These are phyloP conservation scores for Candida hungchunana DNA, from an alignment of 805 yeast genomes.

Conservation along the genomic window DNA sequence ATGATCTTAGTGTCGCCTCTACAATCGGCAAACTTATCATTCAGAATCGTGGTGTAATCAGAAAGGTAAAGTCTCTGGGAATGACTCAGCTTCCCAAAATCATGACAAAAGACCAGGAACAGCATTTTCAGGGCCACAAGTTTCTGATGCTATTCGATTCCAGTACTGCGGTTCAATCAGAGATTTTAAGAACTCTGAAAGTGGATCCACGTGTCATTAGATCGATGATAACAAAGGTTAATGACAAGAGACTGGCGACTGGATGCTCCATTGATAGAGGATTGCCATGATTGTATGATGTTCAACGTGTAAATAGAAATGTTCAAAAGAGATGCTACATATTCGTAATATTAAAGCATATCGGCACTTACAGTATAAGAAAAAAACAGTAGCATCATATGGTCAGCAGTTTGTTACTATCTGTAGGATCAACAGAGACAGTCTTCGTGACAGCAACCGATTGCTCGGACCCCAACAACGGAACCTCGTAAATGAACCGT, in stretches of 20 bases:
- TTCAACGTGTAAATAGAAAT: constrained; percentile 3
- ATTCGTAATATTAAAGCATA: background rate
- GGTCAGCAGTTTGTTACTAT: background rate
- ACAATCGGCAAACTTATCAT: constrained; percentile 82
- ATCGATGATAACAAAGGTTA: constrained; percentile 64
- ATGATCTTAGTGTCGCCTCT: constrained; percentile 32
- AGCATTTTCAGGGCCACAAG: constrained; percentile 86
- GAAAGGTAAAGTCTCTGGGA: constrained; percentile 79
- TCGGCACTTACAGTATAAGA: background rate
- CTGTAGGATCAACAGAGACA: constrained; percentile 51
- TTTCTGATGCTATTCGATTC: constrained; percentile 85
- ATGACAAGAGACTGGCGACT: constrained; percentile 46
- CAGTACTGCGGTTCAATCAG: constrained; percentile 80
- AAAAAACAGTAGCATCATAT: background rate
- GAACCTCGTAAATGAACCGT: constrained; percentile 69
- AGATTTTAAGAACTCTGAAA: constrained; percentile 72
- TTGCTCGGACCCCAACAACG: constrained; percentile 50
- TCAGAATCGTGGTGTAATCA: constrained; percentile 89
- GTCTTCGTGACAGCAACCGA: constrained; percentile 60
- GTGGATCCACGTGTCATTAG: constrained; percentile 90
- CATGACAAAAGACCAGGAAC: constrained; percentile 79
- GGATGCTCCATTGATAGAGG: constrained; percentile 52
- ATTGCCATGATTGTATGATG: constrained; percentile 1
- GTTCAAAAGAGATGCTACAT: constrained; percentile 6
- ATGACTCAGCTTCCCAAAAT: constrained; percentile 74